phyloP scores from a whole-genome alignment of 108 stramenopile genomes.

The Cyclotella cryptica region DNA sequence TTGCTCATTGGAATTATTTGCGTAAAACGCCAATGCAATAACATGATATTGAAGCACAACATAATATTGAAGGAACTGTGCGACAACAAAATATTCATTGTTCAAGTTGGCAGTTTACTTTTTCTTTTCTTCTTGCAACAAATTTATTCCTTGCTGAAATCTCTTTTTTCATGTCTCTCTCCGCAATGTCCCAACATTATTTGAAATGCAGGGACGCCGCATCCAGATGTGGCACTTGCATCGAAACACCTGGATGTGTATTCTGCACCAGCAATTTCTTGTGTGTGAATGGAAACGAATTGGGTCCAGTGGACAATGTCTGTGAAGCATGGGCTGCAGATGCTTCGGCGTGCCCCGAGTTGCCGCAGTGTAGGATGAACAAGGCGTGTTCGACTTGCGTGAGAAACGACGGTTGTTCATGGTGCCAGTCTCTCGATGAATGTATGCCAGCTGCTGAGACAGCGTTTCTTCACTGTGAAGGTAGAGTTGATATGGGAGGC shows the following conservation, averaged over 20 bases:
- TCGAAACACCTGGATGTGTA: conserved; percentile 28
- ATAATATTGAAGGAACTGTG: no score
- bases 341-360: conserved; percentile 18
- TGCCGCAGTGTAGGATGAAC: conserved; percentile 27
- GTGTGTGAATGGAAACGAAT: conserved; percentile 25
- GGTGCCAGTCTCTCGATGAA: conserved; percentile 33
- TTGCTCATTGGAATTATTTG: no score
- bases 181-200: conserved; percentile 3
- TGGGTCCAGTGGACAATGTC: conserved; percentile 1
- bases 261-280: conserved; percentile 35
- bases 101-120: no score
- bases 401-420: conserved; percentile 6
- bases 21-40: no score
- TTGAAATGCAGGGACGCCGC: conserved; percentile 1
- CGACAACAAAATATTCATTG: no score
- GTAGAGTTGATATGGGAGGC: conserved; percentile 9
- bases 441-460: conserved; percentile 27
- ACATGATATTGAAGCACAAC: no score
- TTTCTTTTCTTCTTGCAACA: no score
- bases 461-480: conserved; percentile 31
- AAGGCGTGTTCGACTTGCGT: conserved; percentile 34
- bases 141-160: no score
- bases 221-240: conserved; percentile 42
- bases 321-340: conserved; percentile 34
- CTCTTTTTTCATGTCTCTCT: no score